Evolutionary conservation across 306 rosid species (phyloP).

Genomic region (Oxytropis ochrocephala): DNA sequence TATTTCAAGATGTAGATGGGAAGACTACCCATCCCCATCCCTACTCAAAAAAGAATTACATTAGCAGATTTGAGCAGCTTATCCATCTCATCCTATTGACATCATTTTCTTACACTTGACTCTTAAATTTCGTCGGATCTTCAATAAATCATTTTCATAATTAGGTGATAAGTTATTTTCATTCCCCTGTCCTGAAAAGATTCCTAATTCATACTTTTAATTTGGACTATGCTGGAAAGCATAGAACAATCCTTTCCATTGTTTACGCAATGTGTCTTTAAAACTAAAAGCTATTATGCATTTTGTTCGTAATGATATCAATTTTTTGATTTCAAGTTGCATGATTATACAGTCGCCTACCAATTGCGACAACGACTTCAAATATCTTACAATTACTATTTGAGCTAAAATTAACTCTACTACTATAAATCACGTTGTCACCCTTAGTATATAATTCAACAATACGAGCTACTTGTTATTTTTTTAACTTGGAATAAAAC

Average conservation of each 20-base stretch:
- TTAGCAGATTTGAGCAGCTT: not conserved
- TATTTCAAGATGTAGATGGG: too few species aligned
- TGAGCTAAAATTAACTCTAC: not conserved
- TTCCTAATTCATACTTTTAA: constrained; percentile 16
- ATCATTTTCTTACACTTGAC: constrained; percentile 38
- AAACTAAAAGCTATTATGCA: constrained; percentile 14
- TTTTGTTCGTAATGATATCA: constrained; percentile 3
- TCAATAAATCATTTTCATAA: constrained; percentile 21
- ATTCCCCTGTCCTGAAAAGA: constrained; percentile 20
- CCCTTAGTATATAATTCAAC: not conserved
- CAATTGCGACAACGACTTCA: constrained; percentile 18
- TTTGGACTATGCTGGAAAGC: constrained; percentile 29
- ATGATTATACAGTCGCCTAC: constrained; percentile 29
- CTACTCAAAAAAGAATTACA: not conserved
- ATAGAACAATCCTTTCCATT: constrained; percentile 28
- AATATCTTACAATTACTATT: not conserved
- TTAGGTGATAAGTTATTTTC: constrained; percentile 39
- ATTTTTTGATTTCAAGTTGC: constrained; percentile 29
- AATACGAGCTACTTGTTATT: too few species aligned
- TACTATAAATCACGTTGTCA: too few species aligned
- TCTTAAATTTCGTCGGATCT: constrained; percentile 13
- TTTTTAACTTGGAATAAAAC: too few species aligned
- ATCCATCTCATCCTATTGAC: not conserved
- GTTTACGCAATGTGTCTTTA: constrained; percentile 6
- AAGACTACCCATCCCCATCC: too few species aligned